Evolutionary conservation across 192 early-diverging fungal genomes (phyloP).

Genomic region (Obelidium mucronatum): DNA sequence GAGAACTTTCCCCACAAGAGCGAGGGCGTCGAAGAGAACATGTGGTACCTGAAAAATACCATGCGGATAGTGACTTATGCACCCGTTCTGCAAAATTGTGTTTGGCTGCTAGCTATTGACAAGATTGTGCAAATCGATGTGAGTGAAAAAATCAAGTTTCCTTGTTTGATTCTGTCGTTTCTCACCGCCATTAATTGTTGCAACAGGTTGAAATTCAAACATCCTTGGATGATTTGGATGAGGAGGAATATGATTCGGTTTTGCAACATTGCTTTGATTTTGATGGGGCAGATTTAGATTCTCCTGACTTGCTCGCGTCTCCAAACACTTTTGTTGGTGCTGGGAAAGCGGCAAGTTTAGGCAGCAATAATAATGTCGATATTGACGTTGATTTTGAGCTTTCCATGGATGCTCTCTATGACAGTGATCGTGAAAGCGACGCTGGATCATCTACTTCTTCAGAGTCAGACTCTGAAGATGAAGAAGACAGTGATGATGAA

Average conservation of each 20-base stretch:
- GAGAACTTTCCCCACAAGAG: slow-evolving; percentile 78
- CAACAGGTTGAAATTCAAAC: slow-evolving; percentile 85
- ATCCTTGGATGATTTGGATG: slow-evolving; percentile 84
- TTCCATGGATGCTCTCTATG: slow-evolving; percentile 24
- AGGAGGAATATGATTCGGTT: slow-evolving; percentile 55
- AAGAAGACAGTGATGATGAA: slow-evolving; percentile 63
- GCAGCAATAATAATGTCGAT: too few species aligned
- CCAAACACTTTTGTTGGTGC: slow-evolving; percentile 8
- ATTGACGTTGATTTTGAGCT: slow-evolving; percentile 7
- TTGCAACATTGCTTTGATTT: slow-evolving; percentile 59
- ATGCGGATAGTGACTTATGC: slow-evolving; percentile 80
- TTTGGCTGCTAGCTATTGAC: slow-evolving; percentile 80
- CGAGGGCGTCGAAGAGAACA: slow-evolving; percentile 62
- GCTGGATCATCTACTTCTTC: not conserved
- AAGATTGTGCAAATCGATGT: slow-evolving; percentile 89
- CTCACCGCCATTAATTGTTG: slow-evolving; percentile 4
- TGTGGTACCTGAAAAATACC: slow-evolving; percentile 76
- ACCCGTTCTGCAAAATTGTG: slow-evolving; percentile 67
- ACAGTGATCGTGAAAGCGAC: slow-evolving; percentile 30
- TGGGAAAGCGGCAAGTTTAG: slow-evolving; percentile 6
- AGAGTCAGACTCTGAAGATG: slow-evolving; percentile 44
- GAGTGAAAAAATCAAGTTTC: too few species aligned
- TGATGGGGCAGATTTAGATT: slow-evolving; percentile 44
- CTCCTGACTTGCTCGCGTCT: not conserved
- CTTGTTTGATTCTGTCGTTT: slow-evolving; percentile 38